Base-by-base conservation (phyloP, 2,329 filamentous ascomycete genomes). In the Escovopsis sp. region DNA sequence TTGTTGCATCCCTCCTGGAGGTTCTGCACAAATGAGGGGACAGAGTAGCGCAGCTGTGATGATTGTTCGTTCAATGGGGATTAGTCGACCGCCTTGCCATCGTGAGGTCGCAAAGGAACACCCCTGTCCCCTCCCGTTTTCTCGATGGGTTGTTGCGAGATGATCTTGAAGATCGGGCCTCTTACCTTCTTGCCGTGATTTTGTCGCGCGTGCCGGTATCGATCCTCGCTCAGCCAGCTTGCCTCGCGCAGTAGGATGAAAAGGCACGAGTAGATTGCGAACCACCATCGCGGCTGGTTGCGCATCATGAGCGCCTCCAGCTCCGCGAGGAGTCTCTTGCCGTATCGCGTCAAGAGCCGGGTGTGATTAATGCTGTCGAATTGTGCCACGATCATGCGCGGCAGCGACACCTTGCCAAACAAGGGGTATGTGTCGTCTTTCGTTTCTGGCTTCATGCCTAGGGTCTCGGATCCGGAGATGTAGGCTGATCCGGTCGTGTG, bases 1-100 rank as follows among this genome's bases (percentile, higher is more conserved):
- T 59, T 59, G 34, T 62, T 65, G 19, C 60, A 63, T 4, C 63
- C 55, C 11, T 57, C 50, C 13, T 70, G 66, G 2, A 68, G 50
- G 5, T 57, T 48, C 26, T 61, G 54, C 13, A 68, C 58, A 36
- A 62, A 64, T 1, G 29, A 13, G 0, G 54, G 53, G 7, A 65
- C 53, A 1, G 62, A 51, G 36, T 62, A 62, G 10, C 50, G 51
- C n/a, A 39, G 39, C 54, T 60, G 21, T 9, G 7, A 25, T 8
- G 10, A 10, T 33, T n/a, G n/a, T n/a, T n/a, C n/a, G n/a, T n/a
- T 33, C 19, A 19, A 33, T 1, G 18, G 16, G 32, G 7, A 25
- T 25, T 25, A 11, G 11, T 25, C 8, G 21, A 11, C 21, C 7
- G 21, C 7, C 21, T 25, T 25, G 21, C 21, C n/a, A n/a, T n/a